A percentile compares a stretch with the other conserved stretches of the same genome.
Evolutionary conservation across 257 asterid genomes (phyloP).

Genomic region (Solanum habrochaites): DNA sequence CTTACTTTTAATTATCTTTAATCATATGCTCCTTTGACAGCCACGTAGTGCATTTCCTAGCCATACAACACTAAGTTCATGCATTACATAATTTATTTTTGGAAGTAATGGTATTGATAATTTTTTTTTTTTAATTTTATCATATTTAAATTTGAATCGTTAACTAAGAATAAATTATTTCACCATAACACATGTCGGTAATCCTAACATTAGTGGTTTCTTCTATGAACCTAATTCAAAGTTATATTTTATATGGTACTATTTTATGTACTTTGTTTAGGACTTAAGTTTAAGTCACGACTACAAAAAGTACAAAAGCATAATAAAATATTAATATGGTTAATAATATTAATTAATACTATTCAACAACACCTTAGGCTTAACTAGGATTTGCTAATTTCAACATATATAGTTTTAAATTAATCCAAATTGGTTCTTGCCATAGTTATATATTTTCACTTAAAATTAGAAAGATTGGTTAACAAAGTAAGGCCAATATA

Average conservation of each 20-base stretch:
- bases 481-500: neutral
- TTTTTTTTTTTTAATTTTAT: too few relatives aligned
- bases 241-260: neutral
- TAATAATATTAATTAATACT: neutral
- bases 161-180: neutral
- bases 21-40: constrained; percentile 4
- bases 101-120: neutral
- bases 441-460: neutral
- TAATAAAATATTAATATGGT: neutral
- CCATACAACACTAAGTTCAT: constrained; percentile 1
- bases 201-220: neutral
- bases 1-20: constrained; percentile 5
- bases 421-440: neutral
- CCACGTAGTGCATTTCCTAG: constrained; percentile 20
- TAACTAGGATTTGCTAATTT: neutral
- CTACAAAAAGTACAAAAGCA: neutral
- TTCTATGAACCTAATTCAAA: neutral
- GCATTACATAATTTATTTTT: neutral
- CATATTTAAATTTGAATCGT: too few relatives aligned
- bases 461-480: neutral
- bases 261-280: neutral
- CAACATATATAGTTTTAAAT: neutral
- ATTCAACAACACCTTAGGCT: neutral
- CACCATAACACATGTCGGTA: neutral
- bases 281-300: neutral